Conservation (phyloP, 495 filamentous ascomycete genomes). For the Hypoxylon fuscum region DNA sequence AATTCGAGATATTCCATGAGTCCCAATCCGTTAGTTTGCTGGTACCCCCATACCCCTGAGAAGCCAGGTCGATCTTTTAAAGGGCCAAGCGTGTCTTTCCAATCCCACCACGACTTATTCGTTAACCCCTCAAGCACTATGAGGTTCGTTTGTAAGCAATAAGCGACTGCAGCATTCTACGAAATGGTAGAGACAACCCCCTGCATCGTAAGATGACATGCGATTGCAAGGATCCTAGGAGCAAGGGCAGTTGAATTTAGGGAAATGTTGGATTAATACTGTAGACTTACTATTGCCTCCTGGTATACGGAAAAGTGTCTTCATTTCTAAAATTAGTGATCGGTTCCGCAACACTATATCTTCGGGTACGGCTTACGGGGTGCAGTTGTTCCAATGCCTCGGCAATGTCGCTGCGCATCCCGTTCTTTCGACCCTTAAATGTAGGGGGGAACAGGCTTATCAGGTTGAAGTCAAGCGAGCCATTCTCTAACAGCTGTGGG, state of each 20-base stretch:
- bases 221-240: not conserved
- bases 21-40: slow-evolving; percentile 70
- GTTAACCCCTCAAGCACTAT: slow-evolving; percentile 64
- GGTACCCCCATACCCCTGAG: slow-evolving; percentile 68
- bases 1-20: slow-evolving; percentile 72
- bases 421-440: slow-evolving; percentile 69
- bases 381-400: slow-evolving; percentile 62
- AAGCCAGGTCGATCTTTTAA: slow-evolving; percentile 69
- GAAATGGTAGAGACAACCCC: not conserved
- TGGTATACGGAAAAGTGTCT: slow-evolving; percentile 67
- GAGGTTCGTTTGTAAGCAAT: not conserved
- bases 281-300: slow-evolving; percentile 65
- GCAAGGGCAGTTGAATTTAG: not conserved
- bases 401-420: slow-evolving; percentile 67
- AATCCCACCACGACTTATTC: slow-evolving; percentile 66
- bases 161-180: not conserved
- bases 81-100: slow-evolving; percentile 73
- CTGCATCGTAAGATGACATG: not conserved
- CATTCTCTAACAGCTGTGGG: slow-evolving; percentile 49
- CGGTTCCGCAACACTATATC: not conserved
- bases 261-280: not conserved
- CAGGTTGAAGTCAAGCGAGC: slow-evolving; percentile 68
- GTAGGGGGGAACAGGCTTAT: slow-evolving; percentile 75
- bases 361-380: slow-evolving; percentile 44
- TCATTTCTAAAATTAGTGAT: slow-evolving; percentile 2